Percentiles rank a stretch among this genome's conserved stretches.
These are phyloP conservation scores for Triticum turgidum DNA, from an alignment of 176 grass and related monocot species.

Conservation along the genomic window DNA sequence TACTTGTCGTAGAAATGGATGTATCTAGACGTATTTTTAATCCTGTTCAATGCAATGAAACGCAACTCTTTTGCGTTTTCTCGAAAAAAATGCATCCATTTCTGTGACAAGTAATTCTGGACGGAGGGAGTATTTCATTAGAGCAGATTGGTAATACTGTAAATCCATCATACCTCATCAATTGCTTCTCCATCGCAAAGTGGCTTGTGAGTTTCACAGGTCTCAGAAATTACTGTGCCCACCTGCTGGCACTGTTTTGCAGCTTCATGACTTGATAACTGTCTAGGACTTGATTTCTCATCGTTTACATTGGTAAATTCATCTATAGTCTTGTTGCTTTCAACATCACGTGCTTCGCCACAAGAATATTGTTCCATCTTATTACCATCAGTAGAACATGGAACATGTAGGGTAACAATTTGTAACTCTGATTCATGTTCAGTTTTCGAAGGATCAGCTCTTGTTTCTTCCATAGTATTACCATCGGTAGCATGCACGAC, in stretches of 20 bases:
- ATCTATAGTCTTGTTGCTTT: slow-evolving; percentile 11
- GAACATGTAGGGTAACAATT: slow-evolving; percentile 28
- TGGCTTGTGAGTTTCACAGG: slow-evolving; percentile 37
- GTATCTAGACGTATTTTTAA: no score
- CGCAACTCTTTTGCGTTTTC: no score
- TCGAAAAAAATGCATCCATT: no score
- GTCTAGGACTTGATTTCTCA: slow-evolving; percentile 16
- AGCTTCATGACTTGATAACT: slow-evolving; percentile 27
- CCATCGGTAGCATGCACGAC: slow-evolving; percentile 16
- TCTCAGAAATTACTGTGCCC: slow-evolving; percentile 21
- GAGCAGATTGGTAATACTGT: background rate
- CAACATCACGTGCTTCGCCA: slow-evolving; percentile 22
- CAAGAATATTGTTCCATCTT: slow-evolving; percentile 12
- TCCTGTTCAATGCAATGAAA: no score
- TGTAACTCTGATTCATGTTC: slow-evolving; percentile 15
- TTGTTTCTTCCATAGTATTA: slow-evolving; percentile 17
- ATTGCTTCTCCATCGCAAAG: slow-evolving; percentile 29
- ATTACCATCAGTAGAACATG: slow-evolving; percentile 22
- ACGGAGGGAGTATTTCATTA: background rate
- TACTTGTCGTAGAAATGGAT: no score
- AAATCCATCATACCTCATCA: slow-evolving; percentile 46
- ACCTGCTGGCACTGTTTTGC: slow-evolving; percentile 26
- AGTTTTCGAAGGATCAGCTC: slow-evolving; percentile 16
- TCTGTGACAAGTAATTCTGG: no score
- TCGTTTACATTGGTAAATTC: background rate